phyloP scores from a whole-genome alignment of 345 rosid genomes.

The Citrus hindsii region DNA sequence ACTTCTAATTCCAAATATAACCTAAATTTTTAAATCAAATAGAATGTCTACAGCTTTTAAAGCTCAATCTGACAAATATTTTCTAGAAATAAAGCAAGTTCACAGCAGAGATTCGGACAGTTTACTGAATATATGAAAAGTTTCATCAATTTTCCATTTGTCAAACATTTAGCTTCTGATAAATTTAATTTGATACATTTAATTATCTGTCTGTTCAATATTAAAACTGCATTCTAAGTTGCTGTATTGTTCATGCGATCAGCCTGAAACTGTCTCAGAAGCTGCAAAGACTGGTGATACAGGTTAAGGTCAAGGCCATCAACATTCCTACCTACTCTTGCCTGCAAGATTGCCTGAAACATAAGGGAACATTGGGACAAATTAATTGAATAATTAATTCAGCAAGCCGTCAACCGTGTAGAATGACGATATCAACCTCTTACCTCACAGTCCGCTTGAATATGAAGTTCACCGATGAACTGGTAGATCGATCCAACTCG shows the following conservation, averaged over 20 bases:
- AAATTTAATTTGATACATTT: not conserved
- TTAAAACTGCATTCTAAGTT: slow-evolving; percentile 2
- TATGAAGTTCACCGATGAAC: slow-evolving; percentile 78
- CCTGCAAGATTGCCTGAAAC: slow-evolving; percentile 65
- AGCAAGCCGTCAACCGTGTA: not conserved
- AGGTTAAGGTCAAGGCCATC: slow-evolving; percentile 85
- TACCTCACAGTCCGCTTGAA: slow-evolving; percentile 57
- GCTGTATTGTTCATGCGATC: slow-evolving; percentile 21
- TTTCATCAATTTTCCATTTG: not conserved
- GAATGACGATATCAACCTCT: not conserved
- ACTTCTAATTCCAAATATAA: no score
- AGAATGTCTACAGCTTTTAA: not conserved
- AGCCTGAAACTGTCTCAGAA: slow-evolving; percentile 59
- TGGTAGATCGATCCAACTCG: slow-evolving; percentile 65
- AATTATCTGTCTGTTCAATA: not conserved
- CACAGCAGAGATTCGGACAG: not conserved
- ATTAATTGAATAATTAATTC: no score
- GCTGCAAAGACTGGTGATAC: slow-evolving; percentile 59
- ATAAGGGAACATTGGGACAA: not conserved
- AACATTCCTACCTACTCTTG: slow-evolving; percentile 80
- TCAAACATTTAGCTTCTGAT: not conserved
- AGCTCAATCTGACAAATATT: no score
- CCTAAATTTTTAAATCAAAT: not conserved
- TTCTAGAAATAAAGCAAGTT: not conserved
- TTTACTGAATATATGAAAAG: not conserved